phyloP scores from a whole-genome alignment of 352 stramenopile genomes.

The Pythium sukuiense region DNA sequence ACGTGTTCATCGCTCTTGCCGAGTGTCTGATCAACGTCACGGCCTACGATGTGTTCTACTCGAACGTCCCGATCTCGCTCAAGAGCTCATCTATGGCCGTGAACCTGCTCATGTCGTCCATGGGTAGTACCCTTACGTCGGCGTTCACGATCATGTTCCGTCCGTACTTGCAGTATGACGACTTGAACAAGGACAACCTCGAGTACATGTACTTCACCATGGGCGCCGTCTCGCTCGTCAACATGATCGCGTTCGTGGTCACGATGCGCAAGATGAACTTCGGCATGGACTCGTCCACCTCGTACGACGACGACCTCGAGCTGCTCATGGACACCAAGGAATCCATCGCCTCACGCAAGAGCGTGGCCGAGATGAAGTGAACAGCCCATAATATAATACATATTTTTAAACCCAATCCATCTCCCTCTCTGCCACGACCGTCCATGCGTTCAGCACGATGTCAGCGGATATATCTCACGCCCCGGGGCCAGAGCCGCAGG shows the following conservation, averaged over 20 bases:
- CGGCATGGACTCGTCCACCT: slow-evolving; percentile 29
- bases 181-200: slow-evolving; percentile 63
- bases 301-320: neutral
- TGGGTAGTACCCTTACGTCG: slow-evolving; percentile 56
- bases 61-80: slow-evolving; percentile 46
- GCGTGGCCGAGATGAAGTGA: slow-evolving; percentile 27
- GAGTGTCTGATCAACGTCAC: slow-evolving; percentile 69
- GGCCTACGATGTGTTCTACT: slow-evolving; percentile 66
- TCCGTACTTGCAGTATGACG: slow-evolving; percentile 42
- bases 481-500: too few species aligned
- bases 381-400: neutral
- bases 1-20: slow-evolving; percentile 54
- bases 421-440: neutral
- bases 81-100: slow-evolving; percentile 57
- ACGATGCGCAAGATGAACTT: slow-evolving; percentile 65
- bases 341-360: slow-evolving; percentile 23
- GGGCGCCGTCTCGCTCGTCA: slow-evolving; percentile 46
- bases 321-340: slow-evolving; percentile 23
- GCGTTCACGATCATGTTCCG: slow-evolving; percentile 70
- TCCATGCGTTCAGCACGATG: neutral
- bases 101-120: slow-evolving; percentile 60
- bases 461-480: neutral
- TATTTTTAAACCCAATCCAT: neutral
- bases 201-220: slow-evolving; percentile 77
- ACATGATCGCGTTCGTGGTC: slow-evolving; percentile 47